phyloP scores from a whole-genome alignment of 2,329 filamentous ascomycete species.

The Neofusicoccum ribis region DNA sequence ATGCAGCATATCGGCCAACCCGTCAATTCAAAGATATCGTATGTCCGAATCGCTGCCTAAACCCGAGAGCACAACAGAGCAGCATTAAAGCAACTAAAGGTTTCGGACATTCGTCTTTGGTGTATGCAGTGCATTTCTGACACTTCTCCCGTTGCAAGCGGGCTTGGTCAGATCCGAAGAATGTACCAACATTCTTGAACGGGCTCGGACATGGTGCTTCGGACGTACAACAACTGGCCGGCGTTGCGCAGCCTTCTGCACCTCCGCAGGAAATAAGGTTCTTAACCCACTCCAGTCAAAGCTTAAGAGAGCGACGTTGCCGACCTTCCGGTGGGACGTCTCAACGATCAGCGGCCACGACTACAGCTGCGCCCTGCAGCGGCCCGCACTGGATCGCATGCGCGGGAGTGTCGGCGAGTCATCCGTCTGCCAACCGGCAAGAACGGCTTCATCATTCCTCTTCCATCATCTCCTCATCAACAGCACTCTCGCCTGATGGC shows the following conservation, averaged over 20 bases:
- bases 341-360: neutral
- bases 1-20: neutral
- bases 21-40: neutral
- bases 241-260: neutral
- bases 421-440: neutral
- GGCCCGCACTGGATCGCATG: neutral
- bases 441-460: neutral
- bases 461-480: neutral
- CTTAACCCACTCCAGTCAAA: neutral
- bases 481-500: neutral
- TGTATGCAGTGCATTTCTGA: neutral
- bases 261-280: neutral
- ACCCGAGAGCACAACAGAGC: neutral
- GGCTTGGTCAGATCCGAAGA: neutral
- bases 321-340: neutral
- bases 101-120: neutral
- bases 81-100: neutral
- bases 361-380: neutral
- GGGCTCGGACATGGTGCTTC: neutral
- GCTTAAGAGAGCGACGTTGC: neutral
- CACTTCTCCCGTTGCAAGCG: neutral
- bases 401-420: neutral
- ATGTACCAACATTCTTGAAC: neutral
- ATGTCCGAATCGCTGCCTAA: neutral
- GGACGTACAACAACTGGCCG: neutral